phyloP scores from a whole-genome alignment of 2,329 filamentous ascomycete species.

The Chaetomiaceae sp. region DNA sequence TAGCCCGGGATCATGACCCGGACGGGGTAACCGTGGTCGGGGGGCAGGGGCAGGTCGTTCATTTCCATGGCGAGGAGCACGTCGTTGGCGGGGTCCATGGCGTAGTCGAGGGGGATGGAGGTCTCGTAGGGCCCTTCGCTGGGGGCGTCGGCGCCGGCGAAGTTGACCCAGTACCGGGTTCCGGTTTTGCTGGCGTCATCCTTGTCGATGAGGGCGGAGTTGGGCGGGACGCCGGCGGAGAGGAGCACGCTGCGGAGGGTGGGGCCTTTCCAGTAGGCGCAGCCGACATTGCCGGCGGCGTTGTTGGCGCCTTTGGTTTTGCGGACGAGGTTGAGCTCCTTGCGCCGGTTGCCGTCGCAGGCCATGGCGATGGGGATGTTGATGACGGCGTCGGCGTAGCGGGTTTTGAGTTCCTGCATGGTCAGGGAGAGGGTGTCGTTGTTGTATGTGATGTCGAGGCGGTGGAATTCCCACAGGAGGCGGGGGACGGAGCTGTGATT shows the following conservation, averaged over 20 bases:
- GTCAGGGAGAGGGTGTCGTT: slow-evolving; percentile 35
- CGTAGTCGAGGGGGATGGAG: slow-evolving; percentile 45
- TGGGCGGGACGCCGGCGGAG: slow-evolving; percentile 35
- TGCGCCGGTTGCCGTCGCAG: slow-evolving; percentile 48
- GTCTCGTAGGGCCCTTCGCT: slow-evolving; percentile 47
- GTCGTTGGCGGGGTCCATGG: slow-evolving; percentile 44
- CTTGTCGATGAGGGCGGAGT: too few relatives aligned
- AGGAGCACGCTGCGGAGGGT: slow-evolving; percentile 43
- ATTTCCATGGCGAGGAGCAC: slow-evolving; percentile 46
- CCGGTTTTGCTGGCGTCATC: too few relatives aligned
- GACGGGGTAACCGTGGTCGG: slow-evolving; percentile 44
- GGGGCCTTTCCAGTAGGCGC: slow-evolving; percentile 48
- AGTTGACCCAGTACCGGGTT: slow-evolving; percentile 42
- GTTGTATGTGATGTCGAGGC: slow-evolving; percentile 40
- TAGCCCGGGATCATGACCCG: slow-evolving; percentile 40
- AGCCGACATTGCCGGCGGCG: slow-evolving; percentile 42
- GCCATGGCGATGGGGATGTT: slow-evolving; percentile 46
- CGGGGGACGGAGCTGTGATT: slow-evolving; percentile 51
- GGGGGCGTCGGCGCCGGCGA: slow-evolving; percentile 45
- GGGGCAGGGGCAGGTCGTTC: slow-evolving; percentile 41
- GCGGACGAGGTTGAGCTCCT: slow-evolving; percentile 48
- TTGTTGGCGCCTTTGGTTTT: slow-evolving; percentile 47
- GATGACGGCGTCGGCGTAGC: slow-evolving; percentile 37
- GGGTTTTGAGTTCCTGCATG: slow-evolving; percentile 42
- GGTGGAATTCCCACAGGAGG: slow-evolving; percentile 46